phyloP scores from a whole-genome alignment of 345 rosid species.

The Cardamine chenopodiifolia region DNA sequence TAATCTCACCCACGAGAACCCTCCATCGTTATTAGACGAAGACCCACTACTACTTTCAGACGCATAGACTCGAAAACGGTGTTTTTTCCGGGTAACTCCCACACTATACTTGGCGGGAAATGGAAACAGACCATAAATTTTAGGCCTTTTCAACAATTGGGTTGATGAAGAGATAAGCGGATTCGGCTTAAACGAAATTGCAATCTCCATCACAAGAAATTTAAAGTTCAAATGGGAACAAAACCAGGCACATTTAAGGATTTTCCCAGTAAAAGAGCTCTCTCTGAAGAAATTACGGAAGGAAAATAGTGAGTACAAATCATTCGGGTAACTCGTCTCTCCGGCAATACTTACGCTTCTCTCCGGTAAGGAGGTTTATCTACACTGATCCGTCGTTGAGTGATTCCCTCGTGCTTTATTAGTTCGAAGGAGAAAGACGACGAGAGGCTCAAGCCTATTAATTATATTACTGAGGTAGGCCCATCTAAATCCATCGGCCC shows the following conservation, averaged over 20 bases:
- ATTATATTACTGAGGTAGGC: not conserved
- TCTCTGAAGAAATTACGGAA: not conserved
- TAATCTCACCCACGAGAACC: conserved; percentile 63
- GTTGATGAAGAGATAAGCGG: conserved; percentile 48
- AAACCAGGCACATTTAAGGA: conserved; percentile 20
- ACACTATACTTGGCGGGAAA: conserved; percentile 42
- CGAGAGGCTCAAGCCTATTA: not conserved
- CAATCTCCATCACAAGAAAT: conserved; percentile 47
- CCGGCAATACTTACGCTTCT: conserved; percentile 29
- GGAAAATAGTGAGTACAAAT: not conserved
- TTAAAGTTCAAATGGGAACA: not conserved
- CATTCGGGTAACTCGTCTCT: not conserved
- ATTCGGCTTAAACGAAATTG: conserved; percentile 44
- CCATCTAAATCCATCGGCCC: conserved; percentile 1
- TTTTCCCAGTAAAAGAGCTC: not conserved
- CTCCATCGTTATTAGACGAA: conserved; percentile 41
- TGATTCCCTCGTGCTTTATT: not conserved
- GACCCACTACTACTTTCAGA: conserved; percentile 55
- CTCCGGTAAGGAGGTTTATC: conserved; percentile 42
- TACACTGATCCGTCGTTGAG: conserved; percentile 4
- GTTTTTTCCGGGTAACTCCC: conserved; percentile 41
- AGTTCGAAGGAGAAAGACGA: too few species aligned
- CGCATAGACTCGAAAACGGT: conserved; percentile 47
- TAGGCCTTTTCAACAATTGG: conserved; percentile 15
- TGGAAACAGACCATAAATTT: conserved; percentile 33